These are phyloP conservation scores for Lactarius indigo DNA, from an alignment of 768 basidiomycete species.

Conservation along the genomic window DNA sequence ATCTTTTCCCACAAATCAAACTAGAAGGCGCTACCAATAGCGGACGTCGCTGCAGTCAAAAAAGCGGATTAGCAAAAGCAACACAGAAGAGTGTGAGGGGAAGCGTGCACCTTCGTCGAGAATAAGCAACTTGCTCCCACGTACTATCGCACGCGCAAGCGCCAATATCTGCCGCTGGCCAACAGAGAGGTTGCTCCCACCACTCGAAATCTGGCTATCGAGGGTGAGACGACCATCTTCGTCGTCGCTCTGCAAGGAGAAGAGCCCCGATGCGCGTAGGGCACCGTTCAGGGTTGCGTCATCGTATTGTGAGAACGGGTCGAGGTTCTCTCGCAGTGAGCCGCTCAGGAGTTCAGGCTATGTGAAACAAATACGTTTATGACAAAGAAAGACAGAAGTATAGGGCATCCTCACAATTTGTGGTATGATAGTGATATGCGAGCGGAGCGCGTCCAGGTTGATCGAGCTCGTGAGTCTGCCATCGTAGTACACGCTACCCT, in stretches of 20 bases:
- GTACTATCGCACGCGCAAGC: constrained; percentile 54
- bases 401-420: constrained; percentile 40
- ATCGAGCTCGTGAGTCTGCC: constrained; percentile 42
- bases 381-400: not conserved
- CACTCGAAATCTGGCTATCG: constrained; percentile 43
- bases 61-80: not conserved
- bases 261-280: constrained; percentile 46
- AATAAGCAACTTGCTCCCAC: constrained; percentile 54
- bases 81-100: not conserved
- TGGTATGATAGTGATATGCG: constrained; percentile 57
- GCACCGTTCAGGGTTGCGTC: constrained; percentile 50
- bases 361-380: not conserved
- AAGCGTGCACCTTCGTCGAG: constrained; percentile 47
- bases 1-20: no score
- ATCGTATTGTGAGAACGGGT: constrained; percentile 54
- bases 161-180: constrained; percentile 62
- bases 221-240: constrained; percentile 40
- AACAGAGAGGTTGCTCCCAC: constrained; percentile 46
- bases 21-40: constrained; percentile 34
- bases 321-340: constrained; percentile 53
- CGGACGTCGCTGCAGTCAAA: constrained; percentile 39
- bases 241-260: constrained; percentile 37
- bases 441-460: constrained; percentile 51
- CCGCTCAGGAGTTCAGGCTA: constrained; percentile 53
- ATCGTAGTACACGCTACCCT: constrained; percentile 51